Conservation (phyloP, 495 filamentous ascomycete genomes). For the Penicillium arizonense region DNA sequence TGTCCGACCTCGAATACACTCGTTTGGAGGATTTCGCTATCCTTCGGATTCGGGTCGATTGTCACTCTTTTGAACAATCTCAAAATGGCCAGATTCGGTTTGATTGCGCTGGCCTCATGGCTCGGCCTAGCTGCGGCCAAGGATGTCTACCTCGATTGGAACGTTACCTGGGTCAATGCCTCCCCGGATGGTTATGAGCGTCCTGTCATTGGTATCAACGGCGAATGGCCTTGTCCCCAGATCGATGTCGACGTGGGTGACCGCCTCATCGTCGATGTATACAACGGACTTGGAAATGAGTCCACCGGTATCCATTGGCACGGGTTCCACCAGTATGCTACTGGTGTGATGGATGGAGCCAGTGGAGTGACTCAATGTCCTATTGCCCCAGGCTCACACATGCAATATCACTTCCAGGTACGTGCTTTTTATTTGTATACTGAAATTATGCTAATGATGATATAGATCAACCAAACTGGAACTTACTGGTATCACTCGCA, state of each 20-base stretch:
- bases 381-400: constrained; percentile 53
- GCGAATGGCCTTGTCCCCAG: constrained; percentile 71
- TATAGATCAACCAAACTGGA: constrained; percentile 65
- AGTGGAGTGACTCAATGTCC: constrained; percentile 66
- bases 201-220: constrained; percentile 79
- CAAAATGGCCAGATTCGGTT: constrained; percentile 20
- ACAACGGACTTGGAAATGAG: constrained; percentile 74
- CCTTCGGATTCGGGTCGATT: constrained; percentile 12
- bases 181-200: constrained; percentile 76
- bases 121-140: constrained; percentile 27
- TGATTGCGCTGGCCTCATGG: constrained; percentile 22
- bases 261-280: constrained; percentile 66
- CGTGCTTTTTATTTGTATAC: constrained; percentile 29
- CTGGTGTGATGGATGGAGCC: constrained; percentile 62
- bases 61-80: constrained; percentile 16
- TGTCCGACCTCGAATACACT: constrained; percentile 9
- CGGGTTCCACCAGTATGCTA: constrained; percentile 61
- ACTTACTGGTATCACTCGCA: constrained; percentile 91
- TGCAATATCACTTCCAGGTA: constrained; percentile 76
- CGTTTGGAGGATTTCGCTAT: constrained; percentile 20
- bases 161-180: constrained; percentile 75
- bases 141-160: constrained; percentile 57
- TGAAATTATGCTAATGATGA: constrained; percentile 22
- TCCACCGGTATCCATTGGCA: constrained; percentile 71
- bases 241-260: constrained; percentile 73